Percentiles rank a stretch among this genome's conserved stretches.
These are phyloP conservation scores for Aspergillus sp. DNA, from an alignment of 2,329 filamentous ascomycete species.

Conservation along the genomic window DNA sequence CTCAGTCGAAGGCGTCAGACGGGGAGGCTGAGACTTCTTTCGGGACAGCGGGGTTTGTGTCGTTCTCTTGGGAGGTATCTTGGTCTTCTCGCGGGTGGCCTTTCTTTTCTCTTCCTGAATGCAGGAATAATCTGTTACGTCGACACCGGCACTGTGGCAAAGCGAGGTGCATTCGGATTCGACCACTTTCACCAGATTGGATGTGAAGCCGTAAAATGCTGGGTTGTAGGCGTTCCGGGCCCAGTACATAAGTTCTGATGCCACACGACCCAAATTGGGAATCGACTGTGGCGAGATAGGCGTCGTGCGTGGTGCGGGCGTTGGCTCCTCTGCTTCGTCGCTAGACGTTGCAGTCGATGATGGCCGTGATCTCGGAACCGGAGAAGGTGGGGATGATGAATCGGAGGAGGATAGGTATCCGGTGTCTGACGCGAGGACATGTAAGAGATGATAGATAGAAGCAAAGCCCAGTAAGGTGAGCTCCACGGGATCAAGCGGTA, in stretches of 20 bases:
- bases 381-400: conserved; percentile 26
- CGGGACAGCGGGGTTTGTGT: not conserved
- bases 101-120: conserved; percentile 22
- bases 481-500: conserved; percentile 43
- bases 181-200: conserved; percentile 35
- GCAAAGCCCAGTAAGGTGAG: conserved; percentile 42
- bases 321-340: conserved; percentile 24
- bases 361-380: conserved; percentile 19
- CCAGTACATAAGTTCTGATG: conserved; percentile 43
- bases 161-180: conserved; percentile 37
- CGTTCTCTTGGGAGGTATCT: not conserved
- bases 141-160: conserved; percentile 35
- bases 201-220: conserved; percentile 41
- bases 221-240: conserved; percentile 44
- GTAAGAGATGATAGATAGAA: conserved; percentile 40
- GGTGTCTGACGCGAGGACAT: conserved; percentile 39
- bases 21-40: not conserved
- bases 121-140: conserved; percentile 28
- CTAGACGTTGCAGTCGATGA: conserved; percentile 22
- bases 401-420: conserved; percentile 37
- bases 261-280: conserved; percentile 37
- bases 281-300: conserved; percentile 22
- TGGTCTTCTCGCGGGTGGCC: conserved; percentile 4
- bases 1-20: not conserved
- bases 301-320: conserved; percentile 8